These are phyloP conservation scores for Geranium incanum DNA, from an alignment of 441 rosid genomes.

Conservation along the genomic window DNA sequence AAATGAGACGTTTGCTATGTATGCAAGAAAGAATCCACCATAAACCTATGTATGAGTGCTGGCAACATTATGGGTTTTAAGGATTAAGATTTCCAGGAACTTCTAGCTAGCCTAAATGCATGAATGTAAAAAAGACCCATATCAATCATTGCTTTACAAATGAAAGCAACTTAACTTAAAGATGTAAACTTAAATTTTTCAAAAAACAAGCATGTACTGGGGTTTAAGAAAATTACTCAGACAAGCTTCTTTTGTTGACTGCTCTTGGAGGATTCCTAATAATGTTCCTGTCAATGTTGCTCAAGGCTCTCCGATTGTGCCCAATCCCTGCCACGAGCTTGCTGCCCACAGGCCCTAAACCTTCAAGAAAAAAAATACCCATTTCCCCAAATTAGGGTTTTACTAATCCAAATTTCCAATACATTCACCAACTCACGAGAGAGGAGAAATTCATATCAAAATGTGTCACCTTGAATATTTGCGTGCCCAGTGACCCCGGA, in stretches of 20 bases:
- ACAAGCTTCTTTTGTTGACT: slow-evolving; percentile 50
- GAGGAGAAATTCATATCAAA: neutral
- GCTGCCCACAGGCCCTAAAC: slow-evolving; percentile 40
- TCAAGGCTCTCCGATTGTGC: slow-evolving; percentile 56
- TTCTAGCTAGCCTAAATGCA: neutral
- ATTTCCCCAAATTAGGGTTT: slow-evolving; percentile 16
- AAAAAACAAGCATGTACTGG: neutral
- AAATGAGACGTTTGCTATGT: neutral
- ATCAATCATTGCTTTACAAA: neutral
- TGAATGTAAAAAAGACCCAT: neutral
- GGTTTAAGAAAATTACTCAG: slow-evolving; percentile 41
- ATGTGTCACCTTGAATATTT: slow-evolving; percentile 37
- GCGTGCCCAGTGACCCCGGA: slow-evolving; percentile 45
- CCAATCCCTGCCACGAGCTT: slow-evolving; percentile 44
- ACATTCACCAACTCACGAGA: neutral
- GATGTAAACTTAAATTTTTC: neutral
- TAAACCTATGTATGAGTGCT: neutral
- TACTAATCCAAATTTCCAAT: neutral
- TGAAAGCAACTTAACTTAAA: neutral
- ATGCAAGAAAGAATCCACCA: neutral
- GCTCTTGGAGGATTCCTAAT: slow-evolving; percentile 54
- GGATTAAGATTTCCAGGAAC: neutral
- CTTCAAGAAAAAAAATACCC: slow-evolving; percentile 22
- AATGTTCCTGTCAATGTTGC: slow-evolving; percentile 56
- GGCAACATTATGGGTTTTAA: neutral